These are phyloP conservation scores for Lachancea meyersii DNA, from an alignment of 805 yeast genomes.

Conservation along the genomic window DNA sequence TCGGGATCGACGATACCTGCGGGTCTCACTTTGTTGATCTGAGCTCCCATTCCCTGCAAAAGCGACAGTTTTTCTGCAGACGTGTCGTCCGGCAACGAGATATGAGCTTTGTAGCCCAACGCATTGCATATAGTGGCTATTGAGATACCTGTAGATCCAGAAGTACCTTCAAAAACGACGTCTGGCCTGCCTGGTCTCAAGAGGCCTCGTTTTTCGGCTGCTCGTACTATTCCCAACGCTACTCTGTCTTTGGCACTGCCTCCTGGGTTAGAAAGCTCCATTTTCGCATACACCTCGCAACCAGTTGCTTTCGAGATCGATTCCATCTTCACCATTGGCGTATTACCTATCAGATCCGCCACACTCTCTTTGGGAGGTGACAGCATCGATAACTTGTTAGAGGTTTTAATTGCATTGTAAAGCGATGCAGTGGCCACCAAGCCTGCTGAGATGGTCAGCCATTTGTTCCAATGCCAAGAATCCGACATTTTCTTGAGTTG, in stretches of 20 bases:
- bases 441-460: constrained; percentile 1
- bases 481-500: not conserved
- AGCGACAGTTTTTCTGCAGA: constrained; percentile 74
- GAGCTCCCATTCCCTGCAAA: constrained; percentile 71
- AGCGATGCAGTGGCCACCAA: constrained; percentile 6
- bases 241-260: constrained; percentile 96
- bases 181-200: constrained; percentile 55
- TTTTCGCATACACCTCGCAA: constrained; percentile 76
- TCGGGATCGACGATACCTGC: constrained; percentile 91
- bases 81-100: constrained; percentile 93
- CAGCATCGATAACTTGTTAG: constrained; percentile 9
- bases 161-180: constrained; percentile 84
- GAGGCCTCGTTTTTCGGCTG: constrained; percentile 55
- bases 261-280: constrained; percentile 84
- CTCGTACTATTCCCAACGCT: constrained; percentile 73
- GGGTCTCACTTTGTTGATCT: constrained; percentile 79
- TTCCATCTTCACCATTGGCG: constrained; percentile 71
- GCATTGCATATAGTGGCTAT: constrained; percentile 87
- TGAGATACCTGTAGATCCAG: constrained; percentile 95
- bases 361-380: constrained; percentile 46
- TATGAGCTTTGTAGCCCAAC: constrained; percentile 82
- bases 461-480: constrained; percentile 1
- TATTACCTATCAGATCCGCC: constrained; percentile 80
- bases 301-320: constrained; percentile 71
- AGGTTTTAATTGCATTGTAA: constrained; percentile 3